Percentiles rank a stretch among this genome's conserved stretches.
phyloP scores from a whole-genome alignment of 1,284 basidiomycete species.

The Vanrija sp. region DNA sequence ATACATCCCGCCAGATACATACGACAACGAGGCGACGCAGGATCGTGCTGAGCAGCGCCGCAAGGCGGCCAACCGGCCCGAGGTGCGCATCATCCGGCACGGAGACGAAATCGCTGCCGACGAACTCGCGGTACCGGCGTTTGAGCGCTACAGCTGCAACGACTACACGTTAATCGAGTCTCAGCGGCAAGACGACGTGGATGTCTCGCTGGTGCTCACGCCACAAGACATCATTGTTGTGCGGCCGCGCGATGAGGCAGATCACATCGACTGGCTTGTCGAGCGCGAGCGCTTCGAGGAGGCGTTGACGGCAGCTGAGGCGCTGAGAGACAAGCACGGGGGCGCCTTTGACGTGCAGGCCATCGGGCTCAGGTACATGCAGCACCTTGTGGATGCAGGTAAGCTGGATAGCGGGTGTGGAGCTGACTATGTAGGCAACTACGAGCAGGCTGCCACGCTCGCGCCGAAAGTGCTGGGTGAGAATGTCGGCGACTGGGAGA shows the following conservation, averaged over 20 bases:
- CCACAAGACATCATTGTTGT: slow-evolving; percentile 84
- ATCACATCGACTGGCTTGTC: slow-evolving; percentile 91
- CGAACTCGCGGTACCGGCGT: slow-evolving; percentile 73
- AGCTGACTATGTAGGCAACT: slow-evolving; percentile 59
- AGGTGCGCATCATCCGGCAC: slow-evolving; percentile 84
- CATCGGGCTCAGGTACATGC: slow-evolving; percentile 79
- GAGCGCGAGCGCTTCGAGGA: slow-evolving; percentile 82
- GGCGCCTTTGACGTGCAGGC: slow-evolving; percentile 60
- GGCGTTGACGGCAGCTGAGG: slow-evolving; percentile 79
- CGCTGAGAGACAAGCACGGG: slow-evolving; percentile 51
- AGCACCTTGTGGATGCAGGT: slow-evolving; percentile 73
- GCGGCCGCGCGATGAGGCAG: slow-evolving; percentile 75
- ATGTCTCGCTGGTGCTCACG: slow-evolving; percentile 70
- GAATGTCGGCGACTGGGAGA: slow-evolving; percentile 81
- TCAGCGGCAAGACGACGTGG: slow-evolving; percentile 33
- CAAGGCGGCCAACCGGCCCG: slow-evolving; percentile 79
- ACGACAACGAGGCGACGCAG: slow-evolving; percentile 62
- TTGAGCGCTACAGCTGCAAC: slow-evolving; percentile 82
- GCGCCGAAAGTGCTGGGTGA: slow-evolving; percentile 81
- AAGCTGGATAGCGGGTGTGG: slow-evolving; percentile 20
- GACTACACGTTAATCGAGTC: slow-evolving; percentile 71
- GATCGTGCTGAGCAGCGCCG: slow-evolving; percentile 69
- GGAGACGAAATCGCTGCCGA: slow-evolving; percentile 90
- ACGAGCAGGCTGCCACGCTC: slow-evolving; percentile 74
- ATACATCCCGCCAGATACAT: slow-evolving; percentile 56